Base-by-base conservation (phyloP, 306 rosid genomes). In the Potentilla sterilis region DNA sequence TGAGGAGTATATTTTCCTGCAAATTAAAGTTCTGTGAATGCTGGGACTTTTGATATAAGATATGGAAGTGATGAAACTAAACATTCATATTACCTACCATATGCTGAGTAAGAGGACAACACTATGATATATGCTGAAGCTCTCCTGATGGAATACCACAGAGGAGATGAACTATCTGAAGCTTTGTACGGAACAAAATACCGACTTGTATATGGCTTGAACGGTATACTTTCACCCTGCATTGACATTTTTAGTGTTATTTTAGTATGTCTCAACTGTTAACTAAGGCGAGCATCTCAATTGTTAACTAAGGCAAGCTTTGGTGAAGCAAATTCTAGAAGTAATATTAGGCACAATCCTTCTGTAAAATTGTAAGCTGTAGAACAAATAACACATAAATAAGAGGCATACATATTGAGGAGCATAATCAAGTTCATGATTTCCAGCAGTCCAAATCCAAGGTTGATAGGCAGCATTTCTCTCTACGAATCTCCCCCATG, bases 101-200 rank as follows among this genome's bases (percentile, higher is more conserved):
- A 89, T 22, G 96, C 87, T 32, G 97, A 89, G 82, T 95, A 90
- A 57, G 96, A 89, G 70, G 97, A 79, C 87, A 95, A 76, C 59
- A 92, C 91, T 43, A 90, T 86, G 85, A 94, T 86, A 83, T 95
- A 70, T 54, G 97, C 91, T n/a, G 95, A 90, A 84, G 96, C 97
- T 80, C 96, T 89, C 79, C 87, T 89, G 82, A 92, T 85, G 77
- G 97, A 94, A 79, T 92, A 95, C 97, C 97, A 95, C 24, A 95
- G 86, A 12, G 89, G 93, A 43, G 86, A 76, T 40, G 93, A 82
- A 76, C 97, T 89, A 6, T 74, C 69, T 0, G 93, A 84, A 72
- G 91, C 90, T 83, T 69, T 74, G 67, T 86, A 85, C 32, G 96
- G 92, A 34, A 87, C 86, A 41, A 28, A 92, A 82, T 81, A 90